Base-by-base conservation (phyloP, 1,139 yeast species). In the Spathaspora sp. region DNA sequence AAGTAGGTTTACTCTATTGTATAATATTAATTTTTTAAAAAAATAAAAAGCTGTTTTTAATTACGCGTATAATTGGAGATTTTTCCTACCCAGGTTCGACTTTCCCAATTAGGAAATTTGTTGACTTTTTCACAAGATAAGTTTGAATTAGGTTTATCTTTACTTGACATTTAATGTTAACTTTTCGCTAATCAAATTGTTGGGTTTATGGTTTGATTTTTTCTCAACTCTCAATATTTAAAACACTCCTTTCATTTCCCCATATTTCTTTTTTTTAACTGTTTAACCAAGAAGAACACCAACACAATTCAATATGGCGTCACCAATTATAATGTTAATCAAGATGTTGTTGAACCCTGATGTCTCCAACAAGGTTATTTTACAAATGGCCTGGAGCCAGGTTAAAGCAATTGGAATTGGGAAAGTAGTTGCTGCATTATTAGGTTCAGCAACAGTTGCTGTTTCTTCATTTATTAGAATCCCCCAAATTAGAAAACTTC, bases 401-500 rank as follows among this genome's bases (percentile, higher is more conserved):
- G 56, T 64, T 36, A 65, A 64, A 49, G 69, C 66, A 24, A 56
- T 71, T 44, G 76, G 78, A 3, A 60, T 64, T 43, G 70, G 71
- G 45, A 68, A 65, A 46, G 62, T 73, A 2, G 54, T 70, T 18
- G 64, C 76, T 2, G 58, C 65, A 24, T 52, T 69, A 16, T 61
- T 73, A 39, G 70, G 78, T 8, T 63, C 68, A 1, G 55, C 62
- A 10, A 65, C 70, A 38, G 78, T 74, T 17, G 77, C 70, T 2
- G 71, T 58, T 1, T 70, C 77, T n/a, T 65, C 74, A 36, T 57
- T 73, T 13, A 68, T 74, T 47, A 67, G 72, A 54, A 56, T 74
- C 31, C 80, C 80, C 6, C 80, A 74, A 51, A 74, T 74, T 47
- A 56, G 55, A 42, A 74, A 73, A 56, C 67, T 74, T 43, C 46